These are phyloP conservation scores for Odontarrhena argentea DNA, from an alignment of 345 rosid genomes.

Conservation along the genomic window DNA sequence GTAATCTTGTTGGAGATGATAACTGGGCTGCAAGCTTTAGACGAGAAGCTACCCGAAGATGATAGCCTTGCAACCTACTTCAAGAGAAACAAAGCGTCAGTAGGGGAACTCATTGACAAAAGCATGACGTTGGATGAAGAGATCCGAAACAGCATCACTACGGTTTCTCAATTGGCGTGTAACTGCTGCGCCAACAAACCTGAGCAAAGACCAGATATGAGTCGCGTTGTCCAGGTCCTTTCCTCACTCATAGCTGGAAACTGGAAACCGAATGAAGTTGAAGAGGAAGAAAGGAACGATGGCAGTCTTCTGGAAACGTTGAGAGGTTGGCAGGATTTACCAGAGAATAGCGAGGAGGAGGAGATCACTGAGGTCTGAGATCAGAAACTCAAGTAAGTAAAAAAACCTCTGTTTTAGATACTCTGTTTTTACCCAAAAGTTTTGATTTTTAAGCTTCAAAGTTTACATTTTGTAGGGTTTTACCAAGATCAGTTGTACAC, in stretches of 20 bases:
- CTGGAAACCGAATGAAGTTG: too few species aligned
- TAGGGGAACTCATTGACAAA: constrained; percentile 49
- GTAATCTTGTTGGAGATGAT: too few species aligned
- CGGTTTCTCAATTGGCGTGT: constrained; percentile 58
- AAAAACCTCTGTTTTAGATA: not conserved
- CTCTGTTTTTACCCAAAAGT: constrained; percentile 19
- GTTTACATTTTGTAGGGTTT: constrained; percentile 33
- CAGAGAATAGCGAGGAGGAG: too few species aligned
- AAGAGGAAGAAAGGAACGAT: too few species aligned
- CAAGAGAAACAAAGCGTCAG: constrained; percentile 55
- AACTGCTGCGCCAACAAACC: constrained; percentile 61
- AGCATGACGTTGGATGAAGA: constrained; percentile 49
- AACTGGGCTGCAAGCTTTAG: too few species aligned
- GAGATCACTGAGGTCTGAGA: too few species aligned
- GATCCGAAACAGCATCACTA: constrained; percentile 50
- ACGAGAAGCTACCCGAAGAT: constrained; percentile 40
- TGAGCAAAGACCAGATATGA: constrained; percentile 1
- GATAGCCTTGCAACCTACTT: constrained; percentile 60
- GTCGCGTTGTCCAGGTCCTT: too few species aligned
- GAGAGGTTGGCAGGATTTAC: too few species aligned
- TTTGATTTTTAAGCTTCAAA: not conserved
- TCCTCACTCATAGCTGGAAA: too few species aligned
- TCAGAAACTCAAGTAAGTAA: constrained; percentile 17
- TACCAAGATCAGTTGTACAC: constrained; percentile 50
- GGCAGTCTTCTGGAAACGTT: too few species aligned